Evolutionary conservation across 2,329 filamentous ascomycete genomes (phyloP).

Genomic region (Hypomyces rosellus): DNA sequence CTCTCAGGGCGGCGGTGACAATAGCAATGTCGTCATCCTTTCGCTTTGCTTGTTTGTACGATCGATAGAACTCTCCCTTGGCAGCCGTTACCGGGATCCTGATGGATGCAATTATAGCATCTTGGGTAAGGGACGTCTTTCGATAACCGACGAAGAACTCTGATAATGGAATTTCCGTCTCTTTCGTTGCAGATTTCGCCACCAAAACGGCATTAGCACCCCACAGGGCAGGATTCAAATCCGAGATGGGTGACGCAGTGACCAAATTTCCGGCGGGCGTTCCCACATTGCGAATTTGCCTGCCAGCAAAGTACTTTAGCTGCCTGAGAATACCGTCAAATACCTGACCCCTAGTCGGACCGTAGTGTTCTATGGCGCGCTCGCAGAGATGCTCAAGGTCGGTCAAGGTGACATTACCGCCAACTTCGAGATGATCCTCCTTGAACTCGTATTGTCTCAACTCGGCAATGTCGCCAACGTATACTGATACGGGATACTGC

Average conservation of each 20-base stretch:
- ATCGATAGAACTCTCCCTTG: constrained; percentile 75
- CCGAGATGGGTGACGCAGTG: constrained; percentile 92
- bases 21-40: constrained; percentile 99
- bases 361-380: constrained; percentile 74
- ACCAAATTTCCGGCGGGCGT: constrained; percentile 91
- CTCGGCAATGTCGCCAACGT: constrained; percentile 87
- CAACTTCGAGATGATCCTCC: constrained; percentile 80
- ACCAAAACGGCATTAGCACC: constrained; percentile 77
- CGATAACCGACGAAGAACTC: constrained; percentile 92
- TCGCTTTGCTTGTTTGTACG: constrained; percentile 94
- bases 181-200: constrained; percentile 67
- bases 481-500: constrained; percentile 84
- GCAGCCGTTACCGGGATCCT: constrained; percentile 71
- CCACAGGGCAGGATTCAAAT: constrained; percentile 90
- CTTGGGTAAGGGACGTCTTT: constrained; percentile 69
- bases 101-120: constrained; percentile 81
- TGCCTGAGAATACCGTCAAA: constrained; percentile 92
- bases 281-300: constrained; percentile 96
- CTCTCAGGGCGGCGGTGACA: constrained; percentile 77
- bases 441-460: constrained; percentile 74
- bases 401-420: constrained; percentile 86
- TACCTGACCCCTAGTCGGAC: constrained; percentile 62
- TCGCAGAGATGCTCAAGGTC: constrained; percentile 83
- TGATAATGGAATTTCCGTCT: constrained; percentile 82
- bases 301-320: constrained; percentile 86